Evolutionary conservation across 306 rosid species (phyloP).

Genomic region (Ammopiptanthus mongolicus): DNA sequence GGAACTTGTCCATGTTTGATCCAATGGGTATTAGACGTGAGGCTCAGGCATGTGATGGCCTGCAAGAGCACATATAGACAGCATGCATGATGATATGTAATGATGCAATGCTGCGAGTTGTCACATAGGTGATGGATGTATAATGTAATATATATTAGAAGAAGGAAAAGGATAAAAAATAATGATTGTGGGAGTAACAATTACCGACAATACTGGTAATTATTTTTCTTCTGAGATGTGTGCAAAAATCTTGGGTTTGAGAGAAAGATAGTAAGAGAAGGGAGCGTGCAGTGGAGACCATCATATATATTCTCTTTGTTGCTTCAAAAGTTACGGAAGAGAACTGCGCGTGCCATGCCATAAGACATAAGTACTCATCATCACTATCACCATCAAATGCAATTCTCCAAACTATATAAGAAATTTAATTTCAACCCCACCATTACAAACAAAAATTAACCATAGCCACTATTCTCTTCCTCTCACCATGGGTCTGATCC

Average conservation of each 20-base stretch:
- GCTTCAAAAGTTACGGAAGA: constrained; percentile 46
- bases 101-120: constrained; percentile 18
- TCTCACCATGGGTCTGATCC: neutral
- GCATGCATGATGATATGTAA: constrained; percentile 26
- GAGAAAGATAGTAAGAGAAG: constrained; percentile 17
- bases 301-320: constrained; percentile 76
- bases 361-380: constrained; percentile 49
- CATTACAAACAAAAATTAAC: neutral
- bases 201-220: constrained; percentile 44
- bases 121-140: neutral
- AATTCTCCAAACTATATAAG: constrained; percentile 1
- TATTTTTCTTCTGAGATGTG: constrained; percentile 50
- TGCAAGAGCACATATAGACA: neutral
- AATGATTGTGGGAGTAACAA: constrained; percentile 64
- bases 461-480: neutral
- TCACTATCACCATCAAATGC: constrained; percentile 49
- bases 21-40: neutral
- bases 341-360: constrained; percentile 55
- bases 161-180: constrained; percentile 39
- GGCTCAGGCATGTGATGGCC: neutral
- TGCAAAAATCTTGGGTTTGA: constrained; percentile 39
- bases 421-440: constrained; percentile 3
- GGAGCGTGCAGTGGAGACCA: constrained; percentile 69
- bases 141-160: neutral
- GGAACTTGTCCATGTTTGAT: neutral